These are phyloP conservation scores for Lipomyces lipofer DNA, from an alignment of 805 yeast species.

Conservation along the genomic window DNA sequence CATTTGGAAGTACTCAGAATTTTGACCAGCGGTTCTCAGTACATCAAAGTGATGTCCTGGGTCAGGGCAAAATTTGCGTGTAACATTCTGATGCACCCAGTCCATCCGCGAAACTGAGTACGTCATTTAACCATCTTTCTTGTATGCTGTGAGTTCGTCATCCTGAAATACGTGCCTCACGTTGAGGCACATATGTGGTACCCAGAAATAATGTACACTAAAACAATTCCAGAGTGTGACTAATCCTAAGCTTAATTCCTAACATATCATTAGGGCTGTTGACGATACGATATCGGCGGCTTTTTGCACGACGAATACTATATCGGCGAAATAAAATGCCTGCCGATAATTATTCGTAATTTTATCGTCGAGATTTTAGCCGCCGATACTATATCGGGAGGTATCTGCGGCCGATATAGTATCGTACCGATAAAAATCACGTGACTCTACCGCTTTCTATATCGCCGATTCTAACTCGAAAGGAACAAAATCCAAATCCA, in stretches of 20 bases:
- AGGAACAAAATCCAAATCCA: background rate
- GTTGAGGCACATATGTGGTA: background rate
- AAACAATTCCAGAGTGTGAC: background rate
- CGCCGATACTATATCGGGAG: no score
- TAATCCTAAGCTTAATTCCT: no score
- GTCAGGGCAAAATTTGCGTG: background rate
- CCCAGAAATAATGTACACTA: background rate
- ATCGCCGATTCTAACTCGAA: background rate
- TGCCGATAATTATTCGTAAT: background rate
- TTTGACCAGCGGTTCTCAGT: background rate
- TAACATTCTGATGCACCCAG: background rate
- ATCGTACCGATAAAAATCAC: background rate
- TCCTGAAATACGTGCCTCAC: background rate
- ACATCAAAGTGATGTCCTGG: background rate
- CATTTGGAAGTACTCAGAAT: background rate
- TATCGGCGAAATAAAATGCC: background rate
- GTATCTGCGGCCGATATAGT: background rate
- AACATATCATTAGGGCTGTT: no score
- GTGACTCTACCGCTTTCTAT: background rate
- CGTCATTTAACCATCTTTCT: background rate
- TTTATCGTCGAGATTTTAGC: background rate
- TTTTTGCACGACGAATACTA: background rate
- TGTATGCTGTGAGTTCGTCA: background rate
- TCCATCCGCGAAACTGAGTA: background rate
- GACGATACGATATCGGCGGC: background rate